These are phyloP conservation scores for Taphrina populina DNA, from an alignment of 1,139 yeast genomes.

Conservation along the genomic window DNA sequence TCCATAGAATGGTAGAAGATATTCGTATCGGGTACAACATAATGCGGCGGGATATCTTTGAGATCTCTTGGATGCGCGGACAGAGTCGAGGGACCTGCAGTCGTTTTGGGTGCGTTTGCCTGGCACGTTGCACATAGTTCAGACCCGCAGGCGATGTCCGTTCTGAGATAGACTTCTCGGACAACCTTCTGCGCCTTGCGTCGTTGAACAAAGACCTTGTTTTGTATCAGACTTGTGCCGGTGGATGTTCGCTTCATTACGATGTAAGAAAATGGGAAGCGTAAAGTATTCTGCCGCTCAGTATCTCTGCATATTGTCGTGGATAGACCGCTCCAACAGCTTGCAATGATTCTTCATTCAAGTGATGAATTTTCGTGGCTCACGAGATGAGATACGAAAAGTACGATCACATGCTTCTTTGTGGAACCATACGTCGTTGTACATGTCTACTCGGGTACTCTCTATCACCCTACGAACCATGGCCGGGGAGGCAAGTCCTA, in stretches of 20 bases:
- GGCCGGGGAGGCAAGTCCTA: too few species aligned
- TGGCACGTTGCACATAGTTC: slow-evolving; percentile 63
- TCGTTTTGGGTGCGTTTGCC: slow-evolving; percentile 46
- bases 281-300: too few species aligned
- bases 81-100: slow-evolving; percentile 49
- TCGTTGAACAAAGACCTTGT: slow-evolving; percentile 17
- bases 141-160: slow-evolving; percentile 89
- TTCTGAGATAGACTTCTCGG: slow-evolving; percentile 87
- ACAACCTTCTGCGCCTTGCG: slow-evolving; percentile 52
- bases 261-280: too few species aligned
- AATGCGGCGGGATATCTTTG: slow-evolving; percentile 62
- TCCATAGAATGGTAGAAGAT: slow-evolving; percentile 82
- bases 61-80: slow-evolving; percentile 55
- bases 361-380: too few species aligned
- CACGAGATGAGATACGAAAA: too few species aligned
- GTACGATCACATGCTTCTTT: too few species aligned
- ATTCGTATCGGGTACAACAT: slow-evolving; percentile 82
- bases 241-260: slow-evolving; percentile 3
- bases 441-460: too few species aligned
- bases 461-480: too few species aligned
- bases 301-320: too few species aligned
- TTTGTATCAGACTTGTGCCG: not conserved
- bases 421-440: too few species aligned
- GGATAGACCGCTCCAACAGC: too few species aligned
- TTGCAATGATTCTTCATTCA: too few species aligned